Evolutionary conservation across 768 basidiomycete genomes (phyloP), one percentile per base, ranked within the genome.

Genomic region (Leucosporidium scottii): DNA sequence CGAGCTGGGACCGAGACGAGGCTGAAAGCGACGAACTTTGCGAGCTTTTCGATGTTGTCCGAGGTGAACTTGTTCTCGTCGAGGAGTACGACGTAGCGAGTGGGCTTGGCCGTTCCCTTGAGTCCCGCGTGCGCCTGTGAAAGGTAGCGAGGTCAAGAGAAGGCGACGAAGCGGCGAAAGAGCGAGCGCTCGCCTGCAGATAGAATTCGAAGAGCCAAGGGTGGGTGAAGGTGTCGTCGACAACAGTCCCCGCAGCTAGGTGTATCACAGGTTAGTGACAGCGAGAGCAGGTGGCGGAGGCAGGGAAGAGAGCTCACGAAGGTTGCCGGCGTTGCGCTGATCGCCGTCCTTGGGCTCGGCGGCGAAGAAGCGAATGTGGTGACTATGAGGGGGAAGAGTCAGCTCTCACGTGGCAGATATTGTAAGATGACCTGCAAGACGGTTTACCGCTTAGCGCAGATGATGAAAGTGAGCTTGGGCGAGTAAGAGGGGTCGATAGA

Each of bases 51-150:
- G 6, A 74, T 25, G 25, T 56, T n/a, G 62, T 75, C 73, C 0
- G 70, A 50, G 18, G 54, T 48, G 70, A 69, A 73, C 1, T 55
- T 53, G 44, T 54, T 63, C 59, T 75, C 74, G 65, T 74, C 67
- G 51, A 72, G 65, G 21, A 74, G 61, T 49, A 51, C 31, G 71
- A 73, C 64, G 66, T 71, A 74, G n/a, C 70, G 71, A 10, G 75
- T 73, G 15, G 73, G 71, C 48, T 62, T 64, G 21, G 68, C 68
- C 8, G 71, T 74, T 56, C 74, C 71, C 17, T 65, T 59, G 31
- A 74, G 60, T 20, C 66, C 74, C 21, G 69, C 63, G 36, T 74
- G 75, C 36, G 75, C 67, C 59, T 72, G 67, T 68, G 57, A 68
- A 72, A 51, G 13, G 39, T 3, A 44, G 39, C 34, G 13, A 17